Conservation (phyloP, 345 rosid genomes). For the Toxicodendron radicans region DNA sequence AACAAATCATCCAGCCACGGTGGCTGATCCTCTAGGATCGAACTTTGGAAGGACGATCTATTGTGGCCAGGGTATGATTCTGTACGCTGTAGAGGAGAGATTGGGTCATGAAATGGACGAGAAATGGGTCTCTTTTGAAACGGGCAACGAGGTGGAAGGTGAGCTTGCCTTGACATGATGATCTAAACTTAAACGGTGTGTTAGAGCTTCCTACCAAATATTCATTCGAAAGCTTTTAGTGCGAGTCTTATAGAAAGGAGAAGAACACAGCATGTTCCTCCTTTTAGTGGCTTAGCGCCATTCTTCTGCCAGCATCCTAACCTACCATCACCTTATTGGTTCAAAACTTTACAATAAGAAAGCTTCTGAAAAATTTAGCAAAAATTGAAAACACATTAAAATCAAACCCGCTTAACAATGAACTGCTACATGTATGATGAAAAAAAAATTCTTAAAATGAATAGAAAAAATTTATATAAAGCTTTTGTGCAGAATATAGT, state of each 20-base stretch:
- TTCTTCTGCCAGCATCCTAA: conserved; percentile 29
- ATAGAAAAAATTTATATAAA: background rate
- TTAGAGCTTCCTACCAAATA: conserved; percentile 10
- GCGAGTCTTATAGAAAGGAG: conserved; percentile 1
- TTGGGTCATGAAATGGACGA: conserved; percentile 32
- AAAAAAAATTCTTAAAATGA: background rate
- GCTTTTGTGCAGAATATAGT: background rate
- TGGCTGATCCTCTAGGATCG: conserved; percentile 55
- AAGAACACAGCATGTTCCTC: conserved; percentile 7
- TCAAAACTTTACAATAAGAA: conserved; percentile 20
- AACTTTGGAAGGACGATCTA: conserved; percentile 47
- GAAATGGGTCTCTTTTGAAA: conserved; percentile 49
- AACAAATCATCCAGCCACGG: conserved; percentile 70
- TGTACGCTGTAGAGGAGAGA: conserved; percentile 29
- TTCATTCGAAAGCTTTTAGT: conserved; percentile 9
- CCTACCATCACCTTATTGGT: conserved; percentile 9
- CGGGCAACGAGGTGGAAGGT: conserved; percentile 73
- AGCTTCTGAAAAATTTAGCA: background rate
- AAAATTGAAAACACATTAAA: conserved; percentile 7
- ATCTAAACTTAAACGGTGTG: background rate
- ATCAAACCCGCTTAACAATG: background rate
- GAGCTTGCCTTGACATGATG: conserved; percentile 71
- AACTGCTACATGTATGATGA: background rate
- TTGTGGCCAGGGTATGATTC: conserved; percentile 37
- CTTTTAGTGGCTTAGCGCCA: conserved; percentile 8